Evolutionary conservation across 78 protist genomes (phyloP).

Genomic region (Pigoraptor vietnamica): DNA sequence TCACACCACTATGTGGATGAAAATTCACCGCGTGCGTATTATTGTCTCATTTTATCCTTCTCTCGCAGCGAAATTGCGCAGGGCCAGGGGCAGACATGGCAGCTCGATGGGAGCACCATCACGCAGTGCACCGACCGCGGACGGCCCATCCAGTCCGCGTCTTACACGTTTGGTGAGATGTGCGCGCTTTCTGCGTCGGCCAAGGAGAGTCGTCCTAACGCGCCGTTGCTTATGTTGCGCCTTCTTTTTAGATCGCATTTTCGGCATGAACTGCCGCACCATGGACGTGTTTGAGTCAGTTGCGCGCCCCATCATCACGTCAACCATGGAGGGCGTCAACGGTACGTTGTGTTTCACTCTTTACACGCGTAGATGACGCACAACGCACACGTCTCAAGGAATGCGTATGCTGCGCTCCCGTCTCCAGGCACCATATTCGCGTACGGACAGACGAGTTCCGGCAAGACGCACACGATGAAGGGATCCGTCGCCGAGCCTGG

Average conservation of each 20-base stretch:
- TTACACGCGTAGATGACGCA: background rate
- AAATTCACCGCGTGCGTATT: no score
- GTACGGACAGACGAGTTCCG: conserved; percentile 43
- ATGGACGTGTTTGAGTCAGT: background rate
- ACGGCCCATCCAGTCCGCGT: background rate
- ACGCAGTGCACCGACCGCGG: background rate
- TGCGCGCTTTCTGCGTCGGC: background rate
- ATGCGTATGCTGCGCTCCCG: background rate
- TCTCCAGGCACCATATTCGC: conserved; percentile 4
- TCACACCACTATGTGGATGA: no score
- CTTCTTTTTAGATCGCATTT: background rate
- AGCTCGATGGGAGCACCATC: conserved; percentile 5
- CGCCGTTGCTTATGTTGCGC: no score
- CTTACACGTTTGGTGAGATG: background rate
- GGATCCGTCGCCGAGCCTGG: conserved; percentile 43
- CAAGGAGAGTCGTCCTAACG: background rate
- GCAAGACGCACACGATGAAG: conserved; percentile 70
- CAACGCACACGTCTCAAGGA: background rate
- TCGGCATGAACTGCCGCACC: background rate
- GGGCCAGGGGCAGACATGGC: conserved; percentile 7
- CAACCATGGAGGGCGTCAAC: background rate
- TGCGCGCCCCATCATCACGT: background rate
- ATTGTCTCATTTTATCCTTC: no score
- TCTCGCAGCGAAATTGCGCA: background rate
- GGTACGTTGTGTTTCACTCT: background rate